Base-by-base conservation (phyloP, 1,284 basidiomycete genomes). In the Cryptococcus sp. region DNA sequence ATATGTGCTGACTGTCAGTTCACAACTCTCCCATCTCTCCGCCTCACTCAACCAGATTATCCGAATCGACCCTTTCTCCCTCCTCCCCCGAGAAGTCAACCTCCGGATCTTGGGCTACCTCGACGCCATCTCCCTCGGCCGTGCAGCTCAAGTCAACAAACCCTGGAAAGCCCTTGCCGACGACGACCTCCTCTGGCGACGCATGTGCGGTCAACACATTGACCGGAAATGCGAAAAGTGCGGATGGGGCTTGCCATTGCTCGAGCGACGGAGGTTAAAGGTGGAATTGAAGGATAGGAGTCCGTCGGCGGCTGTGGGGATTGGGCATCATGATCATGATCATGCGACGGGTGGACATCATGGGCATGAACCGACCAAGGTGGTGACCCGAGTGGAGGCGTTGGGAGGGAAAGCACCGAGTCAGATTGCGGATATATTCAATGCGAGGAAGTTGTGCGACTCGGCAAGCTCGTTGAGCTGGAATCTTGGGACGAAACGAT, bases 131-230 rank as follows among this genome's bases (percentile, higher is more conserved):
- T 94, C 90, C 7, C 82, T 99, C 16, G 95, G 94, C 56, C 85
- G 91, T 34, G 93, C 94, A 12, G 92, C 95, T 0, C 94, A 98
- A 71, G 94, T 99, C 40, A 86, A 83, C 51, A 81, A 79, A 49
- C 80, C 79, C 1, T 99, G 94, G 94, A 87, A 83, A 65, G 75
- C 75, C 32, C 82, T 98, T 1, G 94, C 94, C 1, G 94, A 98
- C 73, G 94, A 98, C 68, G 90, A 99, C 62, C 78, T 94, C 37
- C 80, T 99, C 45, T 99, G 94, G 94, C 80, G 87, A 37, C 85
- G 85, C 32, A 98, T 99, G 74, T 98, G 95, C 71, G 91, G 97
- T 65, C 94, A 99, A 69, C 94, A 99, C 60, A 98, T 99, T 50
- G 95, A 95, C 42, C 84, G 93, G 65, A 95, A 94, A 68, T 99